Conservation (phyloP, 805 yeast genomes). For the Candida ulmi region DNA sequence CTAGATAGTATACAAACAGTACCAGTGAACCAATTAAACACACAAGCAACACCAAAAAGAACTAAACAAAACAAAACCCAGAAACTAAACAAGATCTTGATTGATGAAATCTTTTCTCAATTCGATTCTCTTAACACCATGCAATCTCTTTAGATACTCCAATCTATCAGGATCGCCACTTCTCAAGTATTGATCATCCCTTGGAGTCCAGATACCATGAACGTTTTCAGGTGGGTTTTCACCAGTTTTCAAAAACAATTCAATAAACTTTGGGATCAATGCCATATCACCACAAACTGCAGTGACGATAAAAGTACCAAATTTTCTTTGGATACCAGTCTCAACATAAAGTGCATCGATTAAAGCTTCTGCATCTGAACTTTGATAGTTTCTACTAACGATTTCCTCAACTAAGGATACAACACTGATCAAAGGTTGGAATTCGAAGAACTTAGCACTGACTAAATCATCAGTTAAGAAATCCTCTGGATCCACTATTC, state of each 20-base stretch:
- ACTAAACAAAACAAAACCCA: background rate
- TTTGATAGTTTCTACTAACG: conserved; percentile 33
- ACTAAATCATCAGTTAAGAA: conserved; percentile 31
- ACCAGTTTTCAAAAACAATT: conserved; percentile 33
- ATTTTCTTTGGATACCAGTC: conserved; percentile 35
- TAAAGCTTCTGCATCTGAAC: conserved; percentile 37
- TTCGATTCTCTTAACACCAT: conserved; percentile 35
- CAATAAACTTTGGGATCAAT: conserved; percentile 36
- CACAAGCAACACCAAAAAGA: background rate
- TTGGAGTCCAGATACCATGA: conserved; percentile 42
- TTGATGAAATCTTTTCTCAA: conserved; percentile 35
- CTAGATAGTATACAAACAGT: too few relatives aligned
- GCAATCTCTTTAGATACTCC: conserved; percentile 29
- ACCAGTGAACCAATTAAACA: too few relatives aligned
- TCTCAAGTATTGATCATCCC: conserved; percentile 34
- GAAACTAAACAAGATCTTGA: conserved; percentile 25
- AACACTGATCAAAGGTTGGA: conserved; percentile 27
- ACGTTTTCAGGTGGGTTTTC: conserved; percentile 37
- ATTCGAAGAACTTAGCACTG: conserved; percentile 29
- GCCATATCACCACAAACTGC: conserved; percentile 39
- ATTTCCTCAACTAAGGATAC: conserved; percentile 32
- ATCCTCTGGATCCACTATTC: conserved; percentile 19
- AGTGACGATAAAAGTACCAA: conserved; percentile 37
- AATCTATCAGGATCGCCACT: conserved; percentile 29
- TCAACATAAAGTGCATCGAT: conserved; percentile 35